Base-by-base conservation (phyloP, 2,329 filamentous ascomycete species). In the Pezicula rhizophila region DNA sequence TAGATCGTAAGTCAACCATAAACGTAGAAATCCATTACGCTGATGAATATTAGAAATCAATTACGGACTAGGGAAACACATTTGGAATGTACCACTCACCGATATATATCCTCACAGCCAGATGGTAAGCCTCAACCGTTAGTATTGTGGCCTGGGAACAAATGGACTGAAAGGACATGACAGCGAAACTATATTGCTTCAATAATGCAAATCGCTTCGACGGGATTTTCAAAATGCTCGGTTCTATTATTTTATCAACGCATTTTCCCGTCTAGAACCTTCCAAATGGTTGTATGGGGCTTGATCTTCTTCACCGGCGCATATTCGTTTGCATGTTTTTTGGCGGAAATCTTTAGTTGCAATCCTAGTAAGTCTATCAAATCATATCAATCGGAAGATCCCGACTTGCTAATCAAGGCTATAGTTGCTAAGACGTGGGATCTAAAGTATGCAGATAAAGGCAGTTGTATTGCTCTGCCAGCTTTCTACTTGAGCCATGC, bases 401-500 rank as follows among this genome's bases (percentile, higher is more conserved):
- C 15, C n/a, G 10, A 8, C 8, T n/a, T 38, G 35, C 8, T 35
- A 35, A 35, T 35, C 33, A 35, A 35, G 12, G 1, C 12, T 35
- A 15, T 14, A 42, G 39, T 62, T 26, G 40, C 47, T 10, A 56
- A 55, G 5, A 60, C 56, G 25, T 62, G 60, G 60, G 48, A 50
- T 1, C 50, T 58, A n/a, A 54, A 59, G 34, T 49, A 51, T 5
- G 53, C 57, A 2, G 18, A 48, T 31, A 56, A 52, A 2, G 60
- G 54, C 4, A 55, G 52, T 26, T 61, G 60, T 41, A 62, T 62
- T 49, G 51, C 59, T 42, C 51, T 57, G 6, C 57, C 59, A n/a
- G 53, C 54, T 12, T 56, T 61, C 46, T 62, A 59, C 49, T 62
- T 62, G 39, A 57, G 53, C 20, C 60, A 62, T 46, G 60, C 60